Percentiles rank a stretch among this genome's conserved stretches.
Conservation (phyloP, 1,284 basidiomycete genomes). For the Coniophora puteana region DNA sequence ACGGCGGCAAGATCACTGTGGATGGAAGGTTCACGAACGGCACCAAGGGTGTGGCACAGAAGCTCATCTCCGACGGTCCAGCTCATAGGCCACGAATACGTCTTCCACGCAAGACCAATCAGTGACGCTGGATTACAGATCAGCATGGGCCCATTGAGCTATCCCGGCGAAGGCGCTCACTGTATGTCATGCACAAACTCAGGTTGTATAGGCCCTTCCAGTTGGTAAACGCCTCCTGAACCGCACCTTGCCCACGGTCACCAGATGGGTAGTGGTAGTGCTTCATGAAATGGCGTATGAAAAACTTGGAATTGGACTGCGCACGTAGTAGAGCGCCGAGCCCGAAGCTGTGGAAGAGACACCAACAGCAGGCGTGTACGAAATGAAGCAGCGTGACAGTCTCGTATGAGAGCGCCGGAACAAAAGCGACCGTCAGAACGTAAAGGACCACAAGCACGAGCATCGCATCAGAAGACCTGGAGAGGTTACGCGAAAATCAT, state of each 20-base stretch:
- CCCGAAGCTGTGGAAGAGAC: constrained; percentile 85
- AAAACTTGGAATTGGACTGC: constrained; percentile 84
- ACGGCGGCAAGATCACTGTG: constrained; percentile 1
- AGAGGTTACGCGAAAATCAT: constrained; percentile 2
- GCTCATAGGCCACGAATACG: constrained; percentile 74
- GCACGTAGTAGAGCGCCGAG: constrained; percentile 81
- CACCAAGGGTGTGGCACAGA: constrained; percentile 83
- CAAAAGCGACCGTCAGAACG: constrained; percentile 41
- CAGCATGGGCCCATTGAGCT: neutral
- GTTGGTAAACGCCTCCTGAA: constrained; percentile 89
- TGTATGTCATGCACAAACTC: constrained; percentile 93
- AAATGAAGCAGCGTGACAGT: constrained; percentile 65
- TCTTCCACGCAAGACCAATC: constrained; percentile 81
- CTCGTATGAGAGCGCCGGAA: constrained; percentile 40
- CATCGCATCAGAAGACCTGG: constrained; percentile 65
- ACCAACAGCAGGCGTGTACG: constrained; percentile 83
- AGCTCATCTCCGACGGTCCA: constrained; percentile 92
- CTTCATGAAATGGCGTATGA: constrained; percentile 93
- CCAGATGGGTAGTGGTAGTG: constrained; percentile 78
- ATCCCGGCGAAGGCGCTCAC: constrained; percentile 40
- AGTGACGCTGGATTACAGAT: constrained; percentile 62
- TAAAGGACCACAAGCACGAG: constrained; percentile 59
- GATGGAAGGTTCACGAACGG: constrained; percentile 44
- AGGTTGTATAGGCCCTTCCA: constrained; percentile 96
- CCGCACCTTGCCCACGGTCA: constrained; percentile 64